A percentile compares a stretch with the other conserved stretches of the same genome.
phyloP scores from a whole-genome alignment of 78 protist genomes.

The Dictyostelium intermedium region DNA sequence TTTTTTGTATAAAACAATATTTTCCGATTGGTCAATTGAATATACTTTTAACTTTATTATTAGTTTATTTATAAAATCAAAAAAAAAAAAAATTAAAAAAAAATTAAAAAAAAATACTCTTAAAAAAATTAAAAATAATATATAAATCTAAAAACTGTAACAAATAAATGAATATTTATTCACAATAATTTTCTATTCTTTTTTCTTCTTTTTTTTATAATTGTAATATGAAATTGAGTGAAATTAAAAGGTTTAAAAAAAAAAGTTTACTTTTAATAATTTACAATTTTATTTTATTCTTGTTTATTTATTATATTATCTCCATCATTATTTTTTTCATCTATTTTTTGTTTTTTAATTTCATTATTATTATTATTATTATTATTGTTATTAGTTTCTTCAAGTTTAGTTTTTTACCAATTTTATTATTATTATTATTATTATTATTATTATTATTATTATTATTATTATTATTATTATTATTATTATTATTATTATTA shows the following conservation, averaged over 20 bases:
- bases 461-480: not conserved
- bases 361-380: not conserved
- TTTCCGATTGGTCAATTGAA: not conserved
- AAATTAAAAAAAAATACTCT: no score
- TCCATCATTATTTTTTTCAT: not conserved
- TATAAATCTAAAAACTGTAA: not conserved
- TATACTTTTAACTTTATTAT: not conserved
- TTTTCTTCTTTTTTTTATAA: no score
- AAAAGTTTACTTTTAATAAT: not conserved
- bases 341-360: not conserved
- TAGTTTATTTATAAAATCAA: not conserved
- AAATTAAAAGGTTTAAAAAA: no score
- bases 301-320: not conserved
- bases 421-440: not conserved
- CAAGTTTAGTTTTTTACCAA: not conserved
- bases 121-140: no score
- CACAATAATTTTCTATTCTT: not conserved
- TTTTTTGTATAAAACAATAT: no score
- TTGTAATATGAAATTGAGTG: no score
- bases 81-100: no score
- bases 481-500: not conserved
- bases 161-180: not conserved
- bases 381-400: not conserved
- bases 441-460: no score
- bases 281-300: not conserved